Evolutionary conservation across 257 asterid genomes (phyloP), one percentile per base, ranked within the genome.

Genomic region (Lantana camara): DNA sequence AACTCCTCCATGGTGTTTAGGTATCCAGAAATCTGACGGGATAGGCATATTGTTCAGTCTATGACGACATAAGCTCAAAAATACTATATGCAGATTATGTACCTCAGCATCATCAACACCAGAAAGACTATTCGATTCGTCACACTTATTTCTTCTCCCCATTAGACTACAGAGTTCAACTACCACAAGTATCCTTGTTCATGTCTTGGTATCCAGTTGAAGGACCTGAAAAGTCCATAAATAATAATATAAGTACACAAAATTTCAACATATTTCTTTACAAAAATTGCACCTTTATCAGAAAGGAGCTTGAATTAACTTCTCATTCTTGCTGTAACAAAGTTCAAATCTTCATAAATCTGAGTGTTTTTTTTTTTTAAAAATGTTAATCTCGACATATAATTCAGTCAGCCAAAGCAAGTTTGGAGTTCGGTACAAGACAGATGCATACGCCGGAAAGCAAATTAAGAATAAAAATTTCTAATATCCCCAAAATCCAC

Each of bases 81-180:
- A 16, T 30, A 11, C 14, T 1, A 15, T 16, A 58, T 21, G n/a
- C 63, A 44, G 21, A 40, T 10, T 51, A 37, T 23, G 35, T 72
- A 85, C 90, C 85, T 85, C 88, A 45, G 71, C 64, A 75, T 85
- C 94, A 78, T 80, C 84, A 46, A 83, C 74, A 66, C 71, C 86
- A 14, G 86, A 77, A 58, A 73, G 75, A 55, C 59, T 63, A 40
- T 75, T 76, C 4, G 79, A 51, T 19, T 60, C 71, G 20, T 64
- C 48, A 17, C 4, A 58, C 63, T 67, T 59, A 59, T 56, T 63
- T 54, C 34, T 50, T 9, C 55, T 72, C 56, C 44, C n/a, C 64
- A 41, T 30, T 34, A 5, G 38, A 69, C 61, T 57, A 64, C 10
- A 63, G 48, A 60, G 40, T 56, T 47, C 67, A 14, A 16, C 21